phyloP scores from a whole-genome alignment of 208 protist species.

The Acanthamoeba healyi region DNA sequence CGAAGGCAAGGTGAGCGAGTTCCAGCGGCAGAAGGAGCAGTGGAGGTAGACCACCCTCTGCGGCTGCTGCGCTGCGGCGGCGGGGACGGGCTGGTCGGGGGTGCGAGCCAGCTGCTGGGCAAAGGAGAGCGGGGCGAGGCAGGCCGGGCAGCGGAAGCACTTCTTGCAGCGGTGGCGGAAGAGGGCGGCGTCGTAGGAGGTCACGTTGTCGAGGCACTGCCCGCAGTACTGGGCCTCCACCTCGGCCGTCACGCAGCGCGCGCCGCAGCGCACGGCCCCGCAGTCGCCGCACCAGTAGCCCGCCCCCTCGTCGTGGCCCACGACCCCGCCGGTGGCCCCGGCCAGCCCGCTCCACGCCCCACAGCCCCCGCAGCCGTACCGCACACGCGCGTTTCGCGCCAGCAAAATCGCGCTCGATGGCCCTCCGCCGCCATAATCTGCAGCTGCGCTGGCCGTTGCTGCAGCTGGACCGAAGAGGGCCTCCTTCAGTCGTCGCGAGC shows the following conservation, averaged over 20 bases:
- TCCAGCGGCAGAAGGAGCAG: slow-evolving; percentile 39
- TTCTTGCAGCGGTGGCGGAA: slow-evolving; percentile 29
- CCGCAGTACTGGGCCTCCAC: slow-evolving; percentile 22
- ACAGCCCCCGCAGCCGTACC: not conserved
- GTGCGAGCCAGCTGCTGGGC: not conserved
- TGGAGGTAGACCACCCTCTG: slow-evolving; percentile 18
- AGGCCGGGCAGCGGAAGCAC: slow-evolving; percentile 26
- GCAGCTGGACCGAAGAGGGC: too few species aligned
- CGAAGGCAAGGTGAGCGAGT: not conserved
- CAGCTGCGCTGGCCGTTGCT: too few species aligned
- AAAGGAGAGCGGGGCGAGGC: not conserved
- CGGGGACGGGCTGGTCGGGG: not conserved
- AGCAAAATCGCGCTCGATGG: too few species aligned
- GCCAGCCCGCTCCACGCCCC: not conserved
- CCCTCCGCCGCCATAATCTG: too few species aligned
- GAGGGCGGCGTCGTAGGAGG: slow-evolving; percentile 3
- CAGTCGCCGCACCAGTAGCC: slow-evolving; percentile 3
- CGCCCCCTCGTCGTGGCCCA: not conserved
- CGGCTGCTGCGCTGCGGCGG: not conserved
- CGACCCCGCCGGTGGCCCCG: not conserved
- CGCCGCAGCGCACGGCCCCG: not conserved
- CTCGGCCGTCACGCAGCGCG: not conserved
- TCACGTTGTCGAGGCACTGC: slow-evolving; percentile 33
- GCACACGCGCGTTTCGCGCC: too few species aligned
- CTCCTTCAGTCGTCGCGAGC: too few species aligned